Percentiles rank a stretch among this genome's conserved stretches.
Evolutionary conservation across 2,329 filamentous ascomycete genomes (phyloP).

Genomic region (Chaetomium strumarium): DNA sequence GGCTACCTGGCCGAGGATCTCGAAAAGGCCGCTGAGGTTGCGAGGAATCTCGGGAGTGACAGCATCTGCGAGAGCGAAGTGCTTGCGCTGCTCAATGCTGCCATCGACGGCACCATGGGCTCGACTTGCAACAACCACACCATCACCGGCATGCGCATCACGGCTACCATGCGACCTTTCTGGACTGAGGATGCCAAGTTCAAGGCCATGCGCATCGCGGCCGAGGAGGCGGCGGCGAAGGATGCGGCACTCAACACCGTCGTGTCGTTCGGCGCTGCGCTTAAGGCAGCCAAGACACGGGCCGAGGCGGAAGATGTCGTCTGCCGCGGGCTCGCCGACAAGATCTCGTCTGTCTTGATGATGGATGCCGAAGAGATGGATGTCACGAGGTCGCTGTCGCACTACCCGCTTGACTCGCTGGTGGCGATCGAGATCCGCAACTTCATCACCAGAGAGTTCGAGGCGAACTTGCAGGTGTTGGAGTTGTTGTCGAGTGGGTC

Average conservation of each 20-base stretch:
- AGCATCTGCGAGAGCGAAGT: conserved; percentile 49
- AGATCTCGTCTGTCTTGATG: conserved; percentile 46
- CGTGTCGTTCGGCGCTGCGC: conserved; percentile 39
- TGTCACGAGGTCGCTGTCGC: conserved; percentile 36
- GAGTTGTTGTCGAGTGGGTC: conserved; percentile 49
- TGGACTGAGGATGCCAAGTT: conserved; percentile 52
- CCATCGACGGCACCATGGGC: conserved; percentile 41
- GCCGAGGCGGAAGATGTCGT: conserved; percentile 43
- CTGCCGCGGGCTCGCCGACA: conserved; percentile 42
- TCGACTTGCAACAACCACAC: conserved; percentile 42
- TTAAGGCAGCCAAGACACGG: conserved; percentile 38
- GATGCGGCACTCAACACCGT: conserved; percentile 26
- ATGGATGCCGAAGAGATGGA: conserved; percentile 46
- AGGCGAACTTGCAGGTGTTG: conserved; percentile 48
- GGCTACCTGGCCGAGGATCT: conserved; percentile 46
- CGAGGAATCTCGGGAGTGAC: conserved; percentile 39
- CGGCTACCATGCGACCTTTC: conserved; percentile 42
- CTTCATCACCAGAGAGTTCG: conserved; percentile 45
- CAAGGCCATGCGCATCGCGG: conserved; percentile 40
- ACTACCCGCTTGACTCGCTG: conserved; percentile 43
- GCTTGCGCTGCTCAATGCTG: conserved; percentile 46
- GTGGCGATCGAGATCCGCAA: conserved; percentile 47
- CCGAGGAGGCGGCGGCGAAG: conserved; percentile 32
- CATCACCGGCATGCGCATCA: conserved; percentile 50
- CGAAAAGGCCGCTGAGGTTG: conserved; percentile 40